Conservation (phyloP, 352 stramenopile species). For the Phytophthora pluvialis region DNA sequence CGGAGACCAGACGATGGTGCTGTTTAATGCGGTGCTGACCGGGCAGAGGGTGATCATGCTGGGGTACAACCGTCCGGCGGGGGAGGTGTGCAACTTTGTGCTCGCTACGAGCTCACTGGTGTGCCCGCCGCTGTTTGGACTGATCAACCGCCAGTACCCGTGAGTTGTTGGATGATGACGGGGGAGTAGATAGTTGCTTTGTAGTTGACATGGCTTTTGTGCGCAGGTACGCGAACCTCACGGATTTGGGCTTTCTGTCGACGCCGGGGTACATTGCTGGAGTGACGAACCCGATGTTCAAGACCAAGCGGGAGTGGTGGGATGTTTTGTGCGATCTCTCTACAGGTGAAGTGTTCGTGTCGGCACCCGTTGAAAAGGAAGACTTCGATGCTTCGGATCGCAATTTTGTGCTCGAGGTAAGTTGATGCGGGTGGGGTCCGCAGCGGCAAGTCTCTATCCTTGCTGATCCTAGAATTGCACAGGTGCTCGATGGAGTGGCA, state of each 20-base stretch:
- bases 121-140: constrained; percentile 77
- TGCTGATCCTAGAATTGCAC: constrained; percentile 3
- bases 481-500: constrained; percentile 84
- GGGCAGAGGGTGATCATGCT: constrained; percentile 81
- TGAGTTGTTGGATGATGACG: constrained; percentile 27
- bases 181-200: not conserved
- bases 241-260: constrained; percentile 86
- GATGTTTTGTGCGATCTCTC: constrained; percentile 91
- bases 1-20: constrained; percentile 83
- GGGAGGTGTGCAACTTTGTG: constrained; percentile 88
- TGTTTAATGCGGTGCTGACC: constrained; percentile 89
- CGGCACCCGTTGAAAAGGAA: constrained; percentile 65
- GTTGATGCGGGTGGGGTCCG: not conserved
- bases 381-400: constrained; percentile 75
- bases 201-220: not conserved
- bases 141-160: constrained; percentile 84
- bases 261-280: constrained; percentile 89
- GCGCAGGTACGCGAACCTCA: constrained; percentile 85
- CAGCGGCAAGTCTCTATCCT: not conserved
- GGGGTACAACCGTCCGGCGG: constrained; percentile 83
- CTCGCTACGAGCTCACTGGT: constrained; percentile 85
- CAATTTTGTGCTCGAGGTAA: constrained; percentile 78
- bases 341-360: constrained; percentile 77
- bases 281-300: constrained; percentile 94
- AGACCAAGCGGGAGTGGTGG: constrained; percentile 92